Evolutionary conservation across 257 asterid genomes (phyloP), one percentile per base, ranked within the genome.

Genomic region (Penstemon davidsonii): DNA sequence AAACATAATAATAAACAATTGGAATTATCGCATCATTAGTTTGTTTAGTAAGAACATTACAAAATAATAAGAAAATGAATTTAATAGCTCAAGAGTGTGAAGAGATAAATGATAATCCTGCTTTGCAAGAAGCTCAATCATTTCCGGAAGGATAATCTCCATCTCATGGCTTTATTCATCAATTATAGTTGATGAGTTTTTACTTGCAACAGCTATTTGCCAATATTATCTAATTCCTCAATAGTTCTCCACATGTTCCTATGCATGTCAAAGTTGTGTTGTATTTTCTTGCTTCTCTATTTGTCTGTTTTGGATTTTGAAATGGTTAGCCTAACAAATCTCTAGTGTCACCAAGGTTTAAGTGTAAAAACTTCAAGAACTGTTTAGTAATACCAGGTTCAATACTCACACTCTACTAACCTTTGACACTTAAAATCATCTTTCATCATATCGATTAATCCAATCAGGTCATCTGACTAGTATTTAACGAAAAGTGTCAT

Each of bases 1-100:
- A 60, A 69, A 69, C 43, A 51, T 62, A n/a, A 56, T 53, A 57
- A 49, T 51, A 42, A 33, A 51, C 33, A 60, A 36, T 39, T 19
- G 5, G 19, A 18, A 60, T 13, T 9, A 38, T n/a, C 13, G 10
- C 4, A 41, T 5, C 5, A 52, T 7, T 5, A 15, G 38, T 41
- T n/a, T 10, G 45, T 41, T 39, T 67, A 55, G 6, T 54, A 58
- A 52, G 8, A 66, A 52, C 55, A 8, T 40, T 58, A 8, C 5
- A 44, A 61, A n/a, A 19, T 8, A 12, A 45, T 9, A 51, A 6
- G 7, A n/a, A 65, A 65, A 15, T 6, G 6, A 43, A 44, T 12
- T 8, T 7, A 37, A 47, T 7, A 25, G 25, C 61, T 36, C 19
- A 13, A 0, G 6, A 39, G 13, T 33, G 47, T 52, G n/a, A 41